phyloP scores from a whole-genome alignment of 306 rosid species.

The Vigna hirtella region DNA sequence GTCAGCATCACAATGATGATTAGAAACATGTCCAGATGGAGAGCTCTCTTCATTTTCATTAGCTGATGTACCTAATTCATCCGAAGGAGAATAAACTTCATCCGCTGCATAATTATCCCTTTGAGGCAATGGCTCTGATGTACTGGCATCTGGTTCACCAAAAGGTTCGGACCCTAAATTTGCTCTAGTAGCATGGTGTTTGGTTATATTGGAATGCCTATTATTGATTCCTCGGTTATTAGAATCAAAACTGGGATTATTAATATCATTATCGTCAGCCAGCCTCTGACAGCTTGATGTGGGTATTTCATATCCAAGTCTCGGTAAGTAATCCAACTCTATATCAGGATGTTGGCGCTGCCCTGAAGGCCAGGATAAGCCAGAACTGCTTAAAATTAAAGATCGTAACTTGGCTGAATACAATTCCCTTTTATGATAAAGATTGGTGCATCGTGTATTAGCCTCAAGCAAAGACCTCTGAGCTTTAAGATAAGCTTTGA shows the following conservation, averaged over 20 bases:
- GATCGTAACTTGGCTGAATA: constrained; percentile 71
- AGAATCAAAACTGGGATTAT: constrained; percentile 58
- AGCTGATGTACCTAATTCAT: constrained; percentile 64
- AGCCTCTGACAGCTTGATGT: constrained; percentile 66
- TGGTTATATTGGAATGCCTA: constrained; percentile 50
- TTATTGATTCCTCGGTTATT: constrained; percentile 54
- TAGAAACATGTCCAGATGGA: constrained; percentile 60
- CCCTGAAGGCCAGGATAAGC: constrained; percentile 65
- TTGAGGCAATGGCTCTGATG: constrained; percentile 73
- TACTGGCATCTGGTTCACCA: constrained; percentile 79
- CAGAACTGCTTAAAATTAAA: constrained; percentile 65
- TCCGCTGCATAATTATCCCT: constrained; percentile 59
- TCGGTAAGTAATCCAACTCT: constrained; percentile 63
- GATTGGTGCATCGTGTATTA: constrained; percentile 75
- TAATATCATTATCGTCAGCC: constrained; percentile 58
- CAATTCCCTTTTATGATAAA: constrained; percentile 79
- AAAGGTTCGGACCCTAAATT: constrained; percentile 70
- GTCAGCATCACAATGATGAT: constrained; percentile 47
- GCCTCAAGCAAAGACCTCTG: constrained; percentile 88
- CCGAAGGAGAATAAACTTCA: constrained; percentile 70
- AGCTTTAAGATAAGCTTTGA: constrained; percentile 83
- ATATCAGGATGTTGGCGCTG: constrained; percentile 64
- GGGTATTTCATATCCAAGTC: constrained; percentile 59
- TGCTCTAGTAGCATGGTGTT: constrained; percentile 54
- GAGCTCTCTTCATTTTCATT: constrained; percentile 78